These are phyloP conservation scores for Myrica gale DNA, from an alignment of 306 rosid genomes.

Conservation along the genomic window DNA sequence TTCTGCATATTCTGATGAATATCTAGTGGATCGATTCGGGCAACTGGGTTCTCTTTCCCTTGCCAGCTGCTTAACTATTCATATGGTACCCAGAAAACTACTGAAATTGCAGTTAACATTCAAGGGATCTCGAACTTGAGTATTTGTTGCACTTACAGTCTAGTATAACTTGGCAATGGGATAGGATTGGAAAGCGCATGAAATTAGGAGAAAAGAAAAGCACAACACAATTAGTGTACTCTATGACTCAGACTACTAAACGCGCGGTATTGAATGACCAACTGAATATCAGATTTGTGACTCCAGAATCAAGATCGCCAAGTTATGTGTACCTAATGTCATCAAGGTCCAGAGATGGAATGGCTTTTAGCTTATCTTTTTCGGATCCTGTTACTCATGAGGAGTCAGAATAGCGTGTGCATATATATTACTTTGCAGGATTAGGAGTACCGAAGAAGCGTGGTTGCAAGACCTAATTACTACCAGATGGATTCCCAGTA, in stretches of 20 bases:
- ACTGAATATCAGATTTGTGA: background rate
- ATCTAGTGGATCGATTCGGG: background rate
- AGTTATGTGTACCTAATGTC: background rate
- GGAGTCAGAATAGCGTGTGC: too few relatives aligned
- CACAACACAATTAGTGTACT: background rate
- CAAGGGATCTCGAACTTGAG: background rate
- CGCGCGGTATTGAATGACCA: background rate
- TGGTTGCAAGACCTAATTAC: too few relatives aligned
- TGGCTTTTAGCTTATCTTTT: background rate
- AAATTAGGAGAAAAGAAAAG: background rate
- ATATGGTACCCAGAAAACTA: too few relatives aligned
- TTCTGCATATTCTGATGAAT: background rate
- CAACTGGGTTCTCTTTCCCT: too few relatives aligned
- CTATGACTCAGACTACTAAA: constrained; percentile 2
- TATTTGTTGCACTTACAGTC: background rate
- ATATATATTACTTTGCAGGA: too few relatives aligned
- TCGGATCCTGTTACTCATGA: background rate
- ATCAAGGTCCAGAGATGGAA: background rate
- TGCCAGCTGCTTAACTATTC: too few relatives aligned
- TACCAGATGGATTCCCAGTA: background rate
- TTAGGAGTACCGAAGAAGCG: too few relatives aligned
- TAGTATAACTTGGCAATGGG: background rate
- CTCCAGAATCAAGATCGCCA: background rate
- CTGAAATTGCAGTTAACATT: background rate
- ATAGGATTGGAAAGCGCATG: background rate